Percentiles rank a stretch among this genome's conserved stretches.
Evolutionary conservation across 805 yeast species (phyloP).

Genomic region (Ogataea parapolymorpha): DNA sequence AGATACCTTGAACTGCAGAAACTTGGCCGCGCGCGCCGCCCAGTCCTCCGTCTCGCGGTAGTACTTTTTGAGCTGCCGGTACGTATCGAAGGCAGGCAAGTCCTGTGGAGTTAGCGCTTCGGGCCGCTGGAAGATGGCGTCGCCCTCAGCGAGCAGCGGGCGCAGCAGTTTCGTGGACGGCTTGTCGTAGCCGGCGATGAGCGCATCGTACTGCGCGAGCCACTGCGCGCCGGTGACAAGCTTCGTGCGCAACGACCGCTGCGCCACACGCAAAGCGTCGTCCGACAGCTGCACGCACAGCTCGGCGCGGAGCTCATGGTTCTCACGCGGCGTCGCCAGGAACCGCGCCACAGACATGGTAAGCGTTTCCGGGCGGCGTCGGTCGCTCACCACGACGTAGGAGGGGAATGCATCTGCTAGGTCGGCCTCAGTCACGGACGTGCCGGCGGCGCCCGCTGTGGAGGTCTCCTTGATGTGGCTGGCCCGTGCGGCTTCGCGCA

Average conservation of each 20-base stretch:
- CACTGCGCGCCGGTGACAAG: slow-evolving; percentile 50
- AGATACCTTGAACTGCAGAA: slow-evolving; percentile 50
- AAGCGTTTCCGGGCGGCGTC: slow-evolving; percentile 29
- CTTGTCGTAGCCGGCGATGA: slow-evolving; percentile 39
- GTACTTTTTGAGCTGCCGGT: slow-evolving; percentile 37
- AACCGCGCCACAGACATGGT: slow-evolving; percentile 35
- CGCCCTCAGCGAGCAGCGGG: slow-evolving; percentile 51
- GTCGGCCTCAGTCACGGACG: slow-evolving; percentile 48
- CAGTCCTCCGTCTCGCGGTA: slow-evolving; percentile 47
- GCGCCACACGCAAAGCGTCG: slow-evolving; percentile 42
- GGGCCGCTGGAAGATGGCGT: slow-evolving; percentile 36
- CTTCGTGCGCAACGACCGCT: slow-evolving; percentile 37
- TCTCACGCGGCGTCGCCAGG: slow-evolving; percentile 19
- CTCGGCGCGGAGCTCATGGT: slow-evolving; percentile 34
- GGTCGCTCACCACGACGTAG: slow-evolving; percentile 36
- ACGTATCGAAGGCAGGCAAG: slow-evolving; percentile 16
- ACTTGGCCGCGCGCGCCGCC: slow-evolving; percentile 51
- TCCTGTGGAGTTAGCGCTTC: slow-evolving; percentile 6
- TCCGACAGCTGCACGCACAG: slow-evolving; percentile 50
- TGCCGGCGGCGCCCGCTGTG: slow-evolving; percentile 1
- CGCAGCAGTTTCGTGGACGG: slow-evolving; percentile 47
- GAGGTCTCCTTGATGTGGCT: slow-evolving; percentile 33
- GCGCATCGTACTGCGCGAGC: slow-evolving; percentile 43
- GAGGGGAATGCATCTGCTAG: slow-evolving; percentile 53
- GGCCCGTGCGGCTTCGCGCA: slow-evolving; percentile 38